Base-by-base conservation (phyloP, 177 flowering plant genomes). In the Vitis hybrid region DNA sequence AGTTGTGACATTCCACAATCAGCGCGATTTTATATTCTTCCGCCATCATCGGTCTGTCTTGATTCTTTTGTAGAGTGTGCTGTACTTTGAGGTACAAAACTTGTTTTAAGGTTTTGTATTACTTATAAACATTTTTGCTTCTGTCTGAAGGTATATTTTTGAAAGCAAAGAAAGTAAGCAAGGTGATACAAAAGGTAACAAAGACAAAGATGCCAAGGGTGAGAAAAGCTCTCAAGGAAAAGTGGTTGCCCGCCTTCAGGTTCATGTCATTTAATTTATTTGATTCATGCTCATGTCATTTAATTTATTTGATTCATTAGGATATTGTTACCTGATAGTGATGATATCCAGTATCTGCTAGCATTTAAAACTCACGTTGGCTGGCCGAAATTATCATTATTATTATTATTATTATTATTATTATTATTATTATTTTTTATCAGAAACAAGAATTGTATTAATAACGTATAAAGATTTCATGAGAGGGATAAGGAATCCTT, bases 1-100 rank as follows among this genome's bases (percentile, higher is more conserved):
- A 77, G 97, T 94, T 74, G 97, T 91, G 54, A 94, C 97, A 18
- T 94, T 94, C 69, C 98, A 94, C 80, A 94, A 92, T 70, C 97
- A 94, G 78, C 85, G 97, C 14, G 98, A 94, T 72, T 92, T 88
- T 66, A 90, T 94, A 75, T 91, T 92, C 82, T 94, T 94, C 76
- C 86, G 97, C 61, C 97, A 94, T 80, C 98, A 92, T 79, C 78
- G 97, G 98, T 93, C 14, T 30, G 80, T 67, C 46, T 32, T 0
- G 5, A 32, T 6, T 32, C 40, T 32, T 32, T 6, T 32, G 40
- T 32, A 32, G 4, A 3, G 40, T 6, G 40, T 32, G 40, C 40
- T 32, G 40, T 7, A 17, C 60, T 46, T 3, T 6, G 14, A 3
- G 21, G 13, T 21, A 21, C 21, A 40, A 17, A 65, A 11, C 17